These are phyloP conservation scores for Bondarzewia mesenterica DNA, from an alignment of 1,284 basidiomycete genomes.

Conservation along the genomic window DNA sequence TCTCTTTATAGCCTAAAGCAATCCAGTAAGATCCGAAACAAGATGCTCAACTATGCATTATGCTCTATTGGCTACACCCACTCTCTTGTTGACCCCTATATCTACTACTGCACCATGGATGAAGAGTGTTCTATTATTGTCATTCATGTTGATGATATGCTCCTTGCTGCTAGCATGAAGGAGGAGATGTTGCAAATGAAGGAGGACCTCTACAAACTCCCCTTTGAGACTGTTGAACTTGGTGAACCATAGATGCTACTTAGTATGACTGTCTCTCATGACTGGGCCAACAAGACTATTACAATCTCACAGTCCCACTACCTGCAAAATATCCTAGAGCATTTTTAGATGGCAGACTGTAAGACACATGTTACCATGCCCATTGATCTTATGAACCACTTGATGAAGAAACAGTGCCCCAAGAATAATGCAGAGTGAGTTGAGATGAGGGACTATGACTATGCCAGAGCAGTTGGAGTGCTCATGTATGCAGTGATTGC, in stretches of 20 bases:
- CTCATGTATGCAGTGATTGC: background rate
- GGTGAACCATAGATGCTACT: background rate
- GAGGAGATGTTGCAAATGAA: background rate
- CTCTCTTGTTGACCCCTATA: slow-evolving; percentile 10
- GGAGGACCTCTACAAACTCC: background rate
- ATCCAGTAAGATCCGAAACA: slow-evolving; percentile 17
- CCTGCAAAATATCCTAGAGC: background rate
- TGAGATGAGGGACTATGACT: background rate
- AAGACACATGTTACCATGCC: background rate
- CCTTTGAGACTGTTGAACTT: background rate
- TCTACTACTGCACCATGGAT: slow-evolving; percentile 9
- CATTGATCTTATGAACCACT: background rate
- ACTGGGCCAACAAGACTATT: background rate
- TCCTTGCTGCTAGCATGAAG: background rate
- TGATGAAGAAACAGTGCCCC: background rate
- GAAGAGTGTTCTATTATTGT: slow-evolving; percentile 11
- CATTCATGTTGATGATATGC: slow-evolving; percentile 19
- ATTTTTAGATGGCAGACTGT: background rate
- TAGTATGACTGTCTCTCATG: background rate
- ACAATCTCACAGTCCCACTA: background rate
- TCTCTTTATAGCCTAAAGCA: slow-evolving; percentile 22
- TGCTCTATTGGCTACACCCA: slow-evolving; percentile 6
- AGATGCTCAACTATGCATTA: slow-evolving; percentile 9
- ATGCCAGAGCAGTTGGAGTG: background rate
- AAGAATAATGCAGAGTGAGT: background rate